Percentiles rank a stretch among this genome's conserved stretches.
Conservation (phyloP, 2,329 filamentous ascomycete genomes). For the Cordyceps tenuipes region DNA sequence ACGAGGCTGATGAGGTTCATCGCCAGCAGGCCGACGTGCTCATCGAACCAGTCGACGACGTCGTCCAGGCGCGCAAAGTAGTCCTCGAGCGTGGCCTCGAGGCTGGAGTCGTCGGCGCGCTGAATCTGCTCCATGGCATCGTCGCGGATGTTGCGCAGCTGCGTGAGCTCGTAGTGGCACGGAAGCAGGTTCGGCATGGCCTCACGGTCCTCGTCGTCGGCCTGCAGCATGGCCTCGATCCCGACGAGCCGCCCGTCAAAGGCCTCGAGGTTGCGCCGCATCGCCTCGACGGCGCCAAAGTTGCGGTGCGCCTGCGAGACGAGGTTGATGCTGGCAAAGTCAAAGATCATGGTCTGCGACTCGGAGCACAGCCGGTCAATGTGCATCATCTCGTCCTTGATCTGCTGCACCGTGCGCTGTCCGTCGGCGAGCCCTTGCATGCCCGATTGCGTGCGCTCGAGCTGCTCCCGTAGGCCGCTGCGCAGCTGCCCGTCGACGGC, state of each 20-base stretch:
- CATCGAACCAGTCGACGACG: slow-evolving; percentile 89
- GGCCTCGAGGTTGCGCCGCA: slow-evolving; percentile 82
- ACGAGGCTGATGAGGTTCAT: slow-evolving; percentile 85
- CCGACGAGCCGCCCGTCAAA: slow-evolving; percentile 71
- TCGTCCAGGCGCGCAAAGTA: slow-evolving; percentile 83
- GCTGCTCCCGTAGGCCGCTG: slow-evolving; percentile 79
- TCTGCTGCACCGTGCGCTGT: slow-evolving; percentile 82
- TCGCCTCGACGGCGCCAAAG: slow-evolving; percentile 86
- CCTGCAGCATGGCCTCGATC: slow-evolving; percentile 68
- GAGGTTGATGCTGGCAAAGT: slow-evolving; percentile 87
- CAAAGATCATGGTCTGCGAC: slow-evolving; percentile 92
- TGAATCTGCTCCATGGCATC: slow-evolving; percentile 95
- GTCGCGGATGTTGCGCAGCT: slow-evolving; percentile 87
- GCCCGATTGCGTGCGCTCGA: slow-evolving; percentile 88
- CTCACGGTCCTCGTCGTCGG: slow-evolving; percentile 79
- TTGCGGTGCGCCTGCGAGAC: slow-evolving; percentile 94
- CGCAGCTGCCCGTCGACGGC: slow-evolving; percentile 87
- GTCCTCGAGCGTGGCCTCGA: slow-evolving; percentile 77
- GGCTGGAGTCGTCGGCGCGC: slow-evolving; percentile 60
- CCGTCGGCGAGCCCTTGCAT: slow-evolving; percentile 85
- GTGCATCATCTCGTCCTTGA: slow-evolving; percentile 97
- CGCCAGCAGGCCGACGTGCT: slow-evolving; percentile 81
- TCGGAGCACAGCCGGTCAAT: slow-evolving; percentile 97
- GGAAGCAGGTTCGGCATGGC: slow-evolving; percentile 86
- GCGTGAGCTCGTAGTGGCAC: slow-evolving; percentile 86